Percentiles rank a stretch among this genome's conserved stretches.
Conservation (phyloP, 805 yeast species). For the Cyberlindnera nakhonratchasimensis region DNA sequence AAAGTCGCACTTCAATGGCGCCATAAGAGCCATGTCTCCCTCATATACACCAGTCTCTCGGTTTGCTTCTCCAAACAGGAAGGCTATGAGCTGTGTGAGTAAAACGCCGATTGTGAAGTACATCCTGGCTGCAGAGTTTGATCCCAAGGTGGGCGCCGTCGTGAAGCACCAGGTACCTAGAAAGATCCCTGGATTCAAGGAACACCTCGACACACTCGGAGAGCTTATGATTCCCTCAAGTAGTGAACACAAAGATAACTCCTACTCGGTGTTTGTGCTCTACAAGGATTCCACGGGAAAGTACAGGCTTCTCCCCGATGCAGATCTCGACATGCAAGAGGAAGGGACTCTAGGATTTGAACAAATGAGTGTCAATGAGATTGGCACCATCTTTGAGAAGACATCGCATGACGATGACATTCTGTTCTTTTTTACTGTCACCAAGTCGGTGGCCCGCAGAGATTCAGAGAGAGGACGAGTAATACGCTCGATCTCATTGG, state of each 20-base stretch:
- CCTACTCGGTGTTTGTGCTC: conserved; percentile 54
- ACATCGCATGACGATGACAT: conserved; percentile 31
- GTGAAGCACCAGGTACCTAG: conserved; percentile 59
- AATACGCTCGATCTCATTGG: conserved; percentile 56
- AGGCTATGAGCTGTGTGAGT: conserved; percentile 6
- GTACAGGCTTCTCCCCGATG: conserved; percentile 22
- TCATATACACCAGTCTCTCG: not conserved
- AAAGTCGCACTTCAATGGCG: not conserved
- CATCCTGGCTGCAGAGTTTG: conserved; percentile 74
- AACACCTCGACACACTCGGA: conserved; percentile 38
- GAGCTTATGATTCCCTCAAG: conserved; percentile 63
- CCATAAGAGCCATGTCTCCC: not conserved
- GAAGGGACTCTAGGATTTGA: conserved; percentile 13
- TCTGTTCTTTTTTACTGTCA: conserved; percentile 54
- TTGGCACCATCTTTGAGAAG: conserved; percentile 24
- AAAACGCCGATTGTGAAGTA: conserved; percentile 42
- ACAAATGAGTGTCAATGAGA: conserved; percentile 14
- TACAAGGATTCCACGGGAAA: conserved; percentile 35
- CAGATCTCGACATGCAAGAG: conserved; percentile 18
- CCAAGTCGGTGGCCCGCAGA: conserved; percentile 42
- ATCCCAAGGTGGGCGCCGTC: conserved; percentile 69
- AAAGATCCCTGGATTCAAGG: conserved; percentile 35
- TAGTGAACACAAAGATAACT: conserved; percentile 52
- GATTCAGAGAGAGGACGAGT: conserved; percentile 50
- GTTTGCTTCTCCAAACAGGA: conserved; percentile 4